Evolutionary conservation across 1,284 basidiomycete species (phyloP).

Genomic region (Xanthoconium separans): DNA sequence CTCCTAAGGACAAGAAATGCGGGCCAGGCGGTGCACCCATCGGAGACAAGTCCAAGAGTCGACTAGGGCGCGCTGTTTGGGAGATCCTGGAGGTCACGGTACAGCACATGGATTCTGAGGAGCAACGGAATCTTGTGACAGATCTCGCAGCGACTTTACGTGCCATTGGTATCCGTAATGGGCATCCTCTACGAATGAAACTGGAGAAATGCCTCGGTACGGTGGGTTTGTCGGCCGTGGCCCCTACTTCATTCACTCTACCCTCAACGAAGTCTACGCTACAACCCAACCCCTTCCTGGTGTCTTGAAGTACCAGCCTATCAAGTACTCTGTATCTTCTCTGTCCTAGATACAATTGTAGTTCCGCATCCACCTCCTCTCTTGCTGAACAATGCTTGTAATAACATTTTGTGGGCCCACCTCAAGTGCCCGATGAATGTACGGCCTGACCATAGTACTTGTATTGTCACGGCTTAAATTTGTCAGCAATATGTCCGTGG

Average conservation of each 20-base stretch:
- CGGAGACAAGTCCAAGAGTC: conserved; percentile 47
- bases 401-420: too few species aligned
- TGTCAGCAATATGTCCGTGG: neutral
- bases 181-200: conserved; percentile 64
- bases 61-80: conserved; percentile 64
- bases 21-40: conserved; percentile 26
- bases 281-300: too few species aligned
- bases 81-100: conserved; percentile 61
- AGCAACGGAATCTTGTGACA: conserved; percentile 44
- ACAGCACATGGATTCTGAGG: conserved; percentile 45
- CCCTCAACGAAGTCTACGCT: too few species aligned
- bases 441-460: too few species aligned
- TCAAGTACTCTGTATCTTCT: too few species aligned
- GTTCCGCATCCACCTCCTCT: too few species aligned
- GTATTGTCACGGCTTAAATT: neutral
- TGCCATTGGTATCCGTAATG: conserved; percentile 54
- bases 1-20: conserved; percentile 60
- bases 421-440: too few species aligned
- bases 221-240: too few species aligned
- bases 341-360: too few species aligned
- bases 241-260: too few species aligned
- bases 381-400: too few species aligned
- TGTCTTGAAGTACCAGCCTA: too few species aligned
- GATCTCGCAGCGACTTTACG: conserved; percentile 53
- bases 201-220: conserved; percentile 51